A percentile compares a stretch with the other conserved stretches of the same genome.
Conservation (phyloP, 1,284 basidiomycete genomes). For the Phenoliferia sp. region DNA sequence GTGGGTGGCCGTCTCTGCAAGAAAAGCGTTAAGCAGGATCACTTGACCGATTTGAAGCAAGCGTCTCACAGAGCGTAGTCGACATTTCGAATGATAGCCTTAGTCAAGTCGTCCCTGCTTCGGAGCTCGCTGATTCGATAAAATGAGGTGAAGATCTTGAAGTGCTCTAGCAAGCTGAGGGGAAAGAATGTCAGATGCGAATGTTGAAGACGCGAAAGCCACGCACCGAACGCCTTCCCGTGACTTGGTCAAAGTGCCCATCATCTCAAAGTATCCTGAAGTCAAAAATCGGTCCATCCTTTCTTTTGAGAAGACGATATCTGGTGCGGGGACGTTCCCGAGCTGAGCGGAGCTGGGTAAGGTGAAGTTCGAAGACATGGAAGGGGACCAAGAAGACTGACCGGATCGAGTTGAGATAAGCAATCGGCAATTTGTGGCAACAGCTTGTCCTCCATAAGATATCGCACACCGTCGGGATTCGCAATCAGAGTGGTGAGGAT, state of each 20-base stretch:
- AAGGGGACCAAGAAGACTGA: constrained; percentile 45
- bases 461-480: constrained; percentile 75
- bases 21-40: constrained; percentile 1
- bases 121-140: constrained; percentile 88
- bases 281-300: constrained; percentile 78
- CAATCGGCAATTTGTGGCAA: constrained; percentile 78
- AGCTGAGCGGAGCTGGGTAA: constrained; percentile 3
- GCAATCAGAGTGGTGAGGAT: constrained; percentile 77
- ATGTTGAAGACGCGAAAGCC: background rate
- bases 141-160: constrained; percentile 89
- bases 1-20: constrained; percentile 78
- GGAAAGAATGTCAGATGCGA: background rate
- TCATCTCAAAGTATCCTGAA: constrained; percentile 92
- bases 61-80: constrained; percentile 75
- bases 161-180: constrained; percentile 75
- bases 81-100: constrained; percentile 82
- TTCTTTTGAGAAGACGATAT: constrained; percentile 80
- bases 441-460: constrained; percentile 81
- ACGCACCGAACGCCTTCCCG: constrained; percentile 82
- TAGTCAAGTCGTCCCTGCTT: constrained; percentile 85
- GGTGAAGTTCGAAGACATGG: background rate
- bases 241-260: constrained; percentile 81
- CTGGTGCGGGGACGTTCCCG: constrained; percentile 35
- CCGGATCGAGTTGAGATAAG: constrained; percentile 87
- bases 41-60: background rate